Percentiles rank a stretch among this genome's conserved stretches.
Conservation (phyloP, 192 early-diverging fungal species). For the Backusella mclennaniae region DNA sequence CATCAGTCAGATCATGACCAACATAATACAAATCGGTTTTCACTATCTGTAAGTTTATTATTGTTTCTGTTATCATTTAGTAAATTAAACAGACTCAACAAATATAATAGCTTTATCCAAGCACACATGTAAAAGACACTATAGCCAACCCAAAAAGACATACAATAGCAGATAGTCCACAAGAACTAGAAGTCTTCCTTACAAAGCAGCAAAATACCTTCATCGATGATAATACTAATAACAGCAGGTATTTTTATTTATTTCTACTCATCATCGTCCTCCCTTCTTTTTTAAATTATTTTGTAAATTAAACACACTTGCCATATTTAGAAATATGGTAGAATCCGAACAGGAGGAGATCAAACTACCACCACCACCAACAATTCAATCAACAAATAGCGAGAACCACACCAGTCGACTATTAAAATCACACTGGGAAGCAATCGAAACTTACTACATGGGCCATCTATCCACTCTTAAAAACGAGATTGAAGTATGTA, state of each 20-base stretch:
- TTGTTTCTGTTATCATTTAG: background rate
- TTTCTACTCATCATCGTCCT: background rate
- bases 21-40: background rate
- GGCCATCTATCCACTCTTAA: background rate
- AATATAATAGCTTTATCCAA: background rate
- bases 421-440: conserved; percentile 9
- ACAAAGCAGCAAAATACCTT: background rate
- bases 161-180: background rate
- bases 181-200: background rate
- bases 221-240: background rate
- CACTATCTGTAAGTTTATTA: background rate
- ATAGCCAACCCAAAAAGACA: background rate
- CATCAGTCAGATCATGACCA: background rate
- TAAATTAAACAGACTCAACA: background rate
- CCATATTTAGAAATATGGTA: background rate
- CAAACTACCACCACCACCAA: background rate
- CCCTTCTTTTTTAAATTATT: background rate
- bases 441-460: background rate
- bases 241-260: background rate
- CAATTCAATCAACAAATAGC: background rate
- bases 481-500: background rate
- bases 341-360: background rate
- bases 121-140: background rate
- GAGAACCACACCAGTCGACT: background rate
- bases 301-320: background rate